Conservation (phyloP, 768 basidiomycete species). For the Serendipita vermifera region DNA sequence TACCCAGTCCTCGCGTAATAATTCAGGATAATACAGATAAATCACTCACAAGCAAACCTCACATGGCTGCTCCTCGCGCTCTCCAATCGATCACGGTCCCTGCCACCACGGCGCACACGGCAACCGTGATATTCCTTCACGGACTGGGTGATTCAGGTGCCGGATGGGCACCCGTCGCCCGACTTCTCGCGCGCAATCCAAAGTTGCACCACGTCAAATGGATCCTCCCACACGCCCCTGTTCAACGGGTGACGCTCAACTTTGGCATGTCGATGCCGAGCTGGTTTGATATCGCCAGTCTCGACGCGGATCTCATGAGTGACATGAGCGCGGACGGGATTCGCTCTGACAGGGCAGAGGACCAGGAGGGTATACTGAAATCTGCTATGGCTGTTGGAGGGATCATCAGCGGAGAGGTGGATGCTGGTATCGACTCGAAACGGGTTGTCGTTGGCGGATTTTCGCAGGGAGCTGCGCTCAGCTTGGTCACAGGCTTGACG, state of each 20-base stretch:
- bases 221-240: constrained; percentile 70
- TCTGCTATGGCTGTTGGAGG: constrained; percentile 48
- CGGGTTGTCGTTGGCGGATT: constrained; percentile 82
- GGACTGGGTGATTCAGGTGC: constrained; percentile 62
- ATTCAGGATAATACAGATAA: no score
- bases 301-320: constrained; percentile 14
- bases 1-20: no score
- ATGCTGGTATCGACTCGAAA: constrained; percentile 49
- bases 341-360: constrained; percentile 42
- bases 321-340: constrained; percentile 22
- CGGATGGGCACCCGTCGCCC: constrained; percentile 68
- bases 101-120: constrained; percentile 53
- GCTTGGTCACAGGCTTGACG: constrained; percentile 61
- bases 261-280: constrained; percentile 61
- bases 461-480: constrained; percentile 72
- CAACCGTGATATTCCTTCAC: constrained; percentile 85
- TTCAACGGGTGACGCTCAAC: constrained; percentile 59
- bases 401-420: constrained; percentile 63
- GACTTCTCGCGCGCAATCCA: constrained; percentile 43
- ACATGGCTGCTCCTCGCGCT: constrained; percentile 12
- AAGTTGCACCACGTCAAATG: constrained; percentile 70
- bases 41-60: no score
- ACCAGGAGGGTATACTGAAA: constrained; percentile 61
- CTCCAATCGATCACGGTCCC: constrained; percentile 43
- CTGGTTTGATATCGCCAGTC: constrained; percentile 33